Evolutionary conservation across 1,139 yeast species (phyloP).

Genomic region (Petasospora fabianii): DNA sequence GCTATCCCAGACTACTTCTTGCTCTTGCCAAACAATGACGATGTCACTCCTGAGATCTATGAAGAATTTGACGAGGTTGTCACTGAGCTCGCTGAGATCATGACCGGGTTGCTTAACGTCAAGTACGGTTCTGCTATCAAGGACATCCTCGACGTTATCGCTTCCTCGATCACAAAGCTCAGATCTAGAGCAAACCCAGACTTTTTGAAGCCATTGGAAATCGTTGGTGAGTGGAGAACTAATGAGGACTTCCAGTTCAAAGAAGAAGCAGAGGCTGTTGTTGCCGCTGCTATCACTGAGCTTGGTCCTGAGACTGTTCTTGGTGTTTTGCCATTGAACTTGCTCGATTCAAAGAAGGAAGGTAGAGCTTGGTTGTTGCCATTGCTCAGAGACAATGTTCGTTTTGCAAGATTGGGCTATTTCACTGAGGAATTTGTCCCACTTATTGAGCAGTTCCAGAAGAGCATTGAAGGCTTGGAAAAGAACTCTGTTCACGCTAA

Average conservation of each 20-base stretch:
- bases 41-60: constrained; percentile 42
- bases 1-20: constrained; percentile 60
- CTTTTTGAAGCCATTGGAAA: constrained; percentile 59
- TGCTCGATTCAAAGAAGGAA: constrained; percentile 49
- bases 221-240: constrained; percentile 85
- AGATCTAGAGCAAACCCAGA: constrained; percentile 71
- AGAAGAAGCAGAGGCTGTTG: constrained; percentile 74
- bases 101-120: constrained; percentile 61
- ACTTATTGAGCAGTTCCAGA: constrained; percentile 53
- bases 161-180: constrained; percentile 61
- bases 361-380: constrained; percentile 97
- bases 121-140: constrained; percentile 75
- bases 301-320: constrained; percentile 87
- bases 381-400: constrained; percentile 81
- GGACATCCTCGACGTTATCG: constrained; percentile 67
- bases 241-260: constrained; percentile 72
- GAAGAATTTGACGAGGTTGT: constrained; percentile 59
- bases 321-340: constrained; percentile 70
- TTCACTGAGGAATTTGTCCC: constrained; percentile 68
- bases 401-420: constrained; percentile 63
- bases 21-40: constrained; percentile 44
- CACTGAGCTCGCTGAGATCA: constrained; percentile 49
- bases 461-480: constrained; percentile 32
- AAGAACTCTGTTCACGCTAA: constrained; percentile 64
- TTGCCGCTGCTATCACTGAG: constrained; percentile 72